Conservation (phyloP, 176 grass and related monocot genomes). For the Hordeum vulgare region MorexV3_pseudomolecules_assembly NC_058519.1:159799917-159800416, state of each 20-base stretch:
- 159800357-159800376: background rate
- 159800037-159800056: background rate
- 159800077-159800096: background rate
- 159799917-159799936: background rate
- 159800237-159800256: background rate
- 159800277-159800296: background rate
- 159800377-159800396: background rate
- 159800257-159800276: background rate
- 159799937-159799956: background rate
- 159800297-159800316: background rate
- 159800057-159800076: background rate
- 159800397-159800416: no score
- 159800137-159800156: background rate
- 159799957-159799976: background rate
- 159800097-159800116: background rate
- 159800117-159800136: background rate
- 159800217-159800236: slow-evolving; percentile 30
- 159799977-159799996: background rate
- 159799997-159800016: background rate
- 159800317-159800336: background rate
- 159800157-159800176: background rate
- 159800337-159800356: background rate
- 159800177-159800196: background rate
- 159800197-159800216: slow-evolving; percentile 46
- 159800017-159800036: background rate